A percentile compares a stretch with the other conserved stretches of the same genome.
These are phyloP conservation scores for Zostera marina DNA, from an alignment of 116 monocot genomes.

Conservation along the genomic window DNA sequence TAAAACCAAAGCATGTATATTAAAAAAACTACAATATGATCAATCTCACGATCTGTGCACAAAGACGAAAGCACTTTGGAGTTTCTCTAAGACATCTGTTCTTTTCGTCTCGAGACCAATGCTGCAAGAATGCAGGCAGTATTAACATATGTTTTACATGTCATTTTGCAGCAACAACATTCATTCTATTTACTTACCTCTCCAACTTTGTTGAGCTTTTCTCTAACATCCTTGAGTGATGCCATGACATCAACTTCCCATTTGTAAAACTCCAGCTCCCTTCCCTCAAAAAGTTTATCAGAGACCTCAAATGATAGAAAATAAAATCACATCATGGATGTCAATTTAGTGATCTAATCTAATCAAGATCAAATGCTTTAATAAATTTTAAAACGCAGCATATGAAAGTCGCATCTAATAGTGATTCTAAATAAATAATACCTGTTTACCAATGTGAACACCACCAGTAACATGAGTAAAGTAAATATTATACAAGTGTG, in stretches of 20 bases:
- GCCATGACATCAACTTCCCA: conserved; percentile 53
- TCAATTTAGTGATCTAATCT: no score
- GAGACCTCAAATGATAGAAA: conserved; percentile 8
- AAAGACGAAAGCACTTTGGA: conserved; percentile 53
- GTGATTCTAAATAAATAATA: conserved; percentile 12
- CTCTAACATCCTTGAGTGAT: conserved; percentile 53
- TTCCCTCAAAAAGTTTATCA: conserved; percentile 43
- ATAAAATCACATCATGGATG: not conserved
- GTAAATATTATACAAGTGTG: conserved; percentile 93
- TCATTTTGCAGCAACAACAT: not conserved
- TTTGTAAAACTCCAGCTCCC: conserved; percentile 81
- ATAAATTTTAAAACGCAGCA: no score
- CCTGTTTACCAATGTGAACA: conserved; percentile 61
- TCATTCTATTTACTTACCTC: conserved; percentile 29
- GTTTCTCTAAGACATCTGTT: conserved; percentile 83
- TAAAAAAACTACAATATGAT: conserved; percentile 42
- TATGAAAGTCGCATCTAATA: no score
- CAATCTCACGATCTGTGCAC: conserved; percentile 60
- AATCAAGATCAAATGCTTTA: no score
- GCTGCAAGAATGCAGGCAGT: conserved; percentile 25
- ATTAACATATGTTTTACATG: not conserved
- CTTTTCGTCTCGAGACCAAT: conserved; percentile 83
- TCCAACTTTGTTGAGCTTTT: conserved; percentile 70
- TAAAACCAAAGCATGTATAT: no score
- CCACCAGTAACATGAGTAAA: conserved; percentile 77